These are phyloP conservation scores for Penicillium sp. DNA, from an alignment of 2,329 filamentous ascomycete species.

Conservation along the genomic window DNA sequence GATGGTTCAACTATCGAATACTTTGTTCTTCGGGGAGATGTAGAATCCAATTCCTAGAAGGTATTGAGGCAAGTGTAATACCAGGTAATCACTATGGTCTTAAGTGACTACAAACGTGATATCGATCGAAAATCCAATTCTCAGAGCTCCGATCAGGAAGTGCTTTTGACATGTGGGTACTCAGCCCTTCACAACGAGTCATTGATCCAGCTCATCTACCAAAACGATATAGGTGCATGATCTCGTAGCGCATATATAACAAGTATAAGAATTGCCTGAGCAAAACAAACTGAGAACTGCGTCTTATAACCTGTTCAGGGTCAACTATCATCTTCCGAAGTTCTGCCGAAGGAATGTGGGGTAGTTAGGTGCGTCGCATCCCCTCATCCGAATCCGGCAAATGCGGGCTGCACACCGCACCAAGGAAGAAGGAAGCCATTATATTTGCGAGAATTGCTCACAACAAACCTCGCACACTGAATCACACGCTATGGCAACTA, in stretches of 20 bases:
- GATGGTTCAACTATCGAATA: neutral
- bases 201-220: neutral
- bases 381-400: neutral
- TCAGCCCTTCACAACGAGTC: neutral
- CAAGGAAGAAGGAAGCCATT: neutral
- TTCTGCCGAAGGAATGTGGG: neutral
- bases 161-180: no score
- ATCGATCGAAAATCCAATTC: neutral
- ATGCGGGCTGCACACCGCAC: neutral
- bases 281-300: neutral
- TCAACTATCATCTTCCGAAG: neutral
- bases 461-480: neutral
- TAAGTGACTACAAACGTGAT: neutral
- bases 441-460: neutral
- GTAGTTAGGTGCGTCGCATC: neutral
- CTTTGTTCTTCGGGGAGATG: neutral
- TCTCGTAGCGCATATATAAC: neutral
- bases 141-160: neutral
- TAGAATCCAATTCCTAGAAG: neutral
- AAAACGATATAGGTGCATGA: neutral
- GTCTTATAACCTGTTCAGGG: neutral
- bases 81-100: no score
- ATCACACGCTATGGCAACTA: slow-evolving; percentile 10
- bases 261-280: neutral
- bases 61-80: neutral